These are phyloP conservation scores for Glycine tomentella DNA, from an alignment of 306 rosid species.

Conservation along the genomic window DNA sequence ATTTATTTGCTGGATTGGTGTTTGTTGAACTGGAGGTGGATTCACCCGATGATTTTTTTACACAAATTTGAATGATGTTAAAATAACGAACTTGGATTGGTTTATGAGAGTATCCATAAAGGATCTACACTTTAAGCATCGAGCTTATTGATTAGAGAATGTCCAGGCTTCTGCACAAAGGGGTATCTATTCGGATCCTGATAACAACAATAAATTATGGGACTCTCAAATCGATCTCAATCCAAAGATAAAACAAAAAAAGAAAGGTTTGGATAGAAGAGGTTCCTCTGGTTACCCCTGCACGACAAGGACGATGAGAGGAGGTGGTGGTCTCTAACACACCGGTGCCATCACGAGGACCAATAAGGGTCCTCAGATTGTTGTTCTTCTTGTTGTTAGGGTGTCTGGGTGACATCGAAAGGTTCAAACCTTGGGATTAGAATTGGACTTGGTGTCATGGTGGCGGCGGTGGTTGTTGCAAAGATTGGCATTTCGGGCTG, in stretches of 20 bases:
- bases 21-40: constrained; percentile 36
- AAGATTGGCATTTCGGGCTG: no score
- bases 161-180: constrained; percentile 91
- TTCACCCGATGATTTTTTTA: constrained; percentile 37
- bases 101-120: constrained; percentile 34
- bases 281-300: constrained; percentile 58
- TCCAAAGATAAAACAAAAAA: constrained; percentile 80
- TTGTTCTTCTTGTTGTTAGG: no score
- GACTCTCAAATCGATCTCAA: constrained; percentile 60
- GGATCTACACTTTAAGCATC: constrained; percentile 10
- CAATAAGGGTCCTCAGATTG: no score
- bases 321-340: no score
- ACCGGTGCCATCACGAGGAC: no score
- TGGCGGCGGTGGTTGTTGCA: no score
- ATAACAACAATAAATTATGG: constrained; percentile 57
- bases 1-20: constrained; percentile 34
- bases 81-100: constrained; percentile 41
- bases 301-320: no score
- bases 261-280: constrained; percentile 81
- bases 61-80: constrained; percentile 35
- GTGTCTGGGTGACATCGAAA: no score
- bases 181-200: constrained; percentile 72
- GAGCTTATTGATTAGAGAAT: constrained; percentile 60
- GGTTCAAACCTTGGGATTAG: no score
- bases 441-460: no score